Percentiles rank a stretch among this genome's conserved stretches.
These are phyloP conservation scores for Lablab purpureus DNA, from an alignment of 306 rosid genomes.

Conservation along the genomic window DNA sequence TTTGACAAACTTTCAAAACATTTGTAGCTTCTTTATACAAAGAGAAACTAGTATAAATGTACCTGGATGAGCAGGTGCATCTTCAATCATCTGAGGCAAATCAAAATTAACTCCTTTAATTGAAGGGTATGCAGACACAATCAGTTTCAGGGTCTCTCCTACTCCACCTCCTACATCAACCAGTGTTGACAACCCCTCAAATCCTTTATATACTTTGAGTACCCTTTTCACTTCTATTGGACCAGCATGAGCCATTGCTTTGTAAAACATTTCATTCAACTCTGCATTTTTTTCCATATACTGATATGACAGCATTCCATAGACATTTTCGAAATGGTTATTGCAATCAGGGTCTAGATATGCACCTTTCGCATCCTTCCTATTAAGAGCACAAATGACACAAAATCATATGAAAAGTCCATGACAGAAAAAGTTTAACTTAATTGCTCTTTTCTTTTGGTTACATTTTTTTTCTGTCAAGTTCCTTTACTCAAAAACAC, in stretches of 20 bases:
- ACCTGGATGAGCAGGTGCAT: background rate
- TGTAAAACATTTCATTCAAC: background rate
- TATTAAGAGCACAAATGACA: background rate
- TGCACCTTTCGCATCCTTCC: background rate
- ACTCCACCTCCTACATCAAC: slow-evolving; percentile 22
- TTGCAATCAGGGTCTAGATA: background rate
- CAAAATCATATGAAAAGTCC: background rate
- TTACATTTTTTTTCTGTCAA: too few species aligned
- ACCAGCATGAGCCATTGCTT: background rate
- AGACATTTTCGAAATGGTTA: background rate
- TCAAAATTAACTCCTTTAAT: slow-evolving; percentile 1
- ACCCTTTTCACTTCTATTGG: background rate
- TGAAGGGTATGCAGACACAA: background rate
- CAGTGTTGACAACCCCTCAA: background rate
- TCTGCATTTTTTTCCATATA: background rate
- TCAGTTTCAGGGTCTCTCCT: background rate
- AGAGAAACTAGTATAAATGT: background rate
- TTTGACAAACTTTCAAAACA: background rate
- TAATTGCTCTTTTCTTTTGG: too few species aligned
- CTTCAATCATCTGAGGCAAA: background rate
- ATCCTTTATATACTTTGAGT: background rate
- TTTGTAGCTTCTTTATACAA: background rate
- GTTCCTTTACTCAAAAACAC: too few species aligned
- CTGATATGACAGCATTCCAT: background rate
- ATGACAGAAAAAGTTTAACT: background rate